Conservation (phyloP, 2,329 filamentous ascomycete species). For the Fonsecaea erecta region DNA sequence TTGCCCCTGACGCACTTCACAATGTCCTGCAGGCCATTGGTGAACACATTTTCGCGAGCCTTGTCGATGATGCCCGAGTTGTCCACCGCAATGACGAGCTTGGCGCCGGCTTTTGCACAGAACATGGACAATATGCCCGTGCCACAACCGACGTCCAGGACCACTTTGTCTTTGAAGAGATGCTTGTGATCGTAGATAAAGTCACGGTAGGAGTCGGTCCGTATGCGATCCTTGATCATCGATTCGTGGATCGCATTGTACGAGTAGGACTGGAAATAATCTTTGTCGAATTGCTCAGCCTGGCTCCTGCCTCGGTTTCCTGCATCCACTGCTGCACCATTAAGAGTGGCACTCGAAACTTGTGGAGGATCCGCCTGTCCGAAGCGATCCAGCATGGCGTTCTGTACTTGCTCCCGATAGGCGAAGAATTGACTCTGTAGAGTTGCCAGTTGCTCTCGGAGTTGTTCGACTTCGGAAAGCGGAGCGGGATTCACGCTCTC, state of each 20-base stretch:
- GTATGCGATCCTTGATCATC: conserved; percentile 88
- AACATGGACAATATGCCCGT: conserved; percentile 91
- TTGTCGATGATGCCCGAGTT: conserved; percentile 89
- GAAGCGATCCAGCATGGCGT: conserved; percentile 70
- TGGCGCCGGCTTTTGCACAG: conserved; percentile 85
- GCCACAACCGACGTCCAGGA: conserved; percentile 89
- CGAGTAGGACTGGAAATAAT: conserved; percentile 69
- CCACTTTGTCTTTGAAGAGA: conserved; percentile 81
- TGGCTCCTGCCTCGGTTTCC: conserved; percentile 51
- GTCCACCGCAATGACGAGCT: conserved; percentile 86
- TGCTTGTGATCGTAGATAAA: conserved; percentile 93
- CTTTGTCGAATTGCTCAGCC: conserved; percentile 50
- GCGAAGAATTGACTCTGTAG: conserved; percentile 66
- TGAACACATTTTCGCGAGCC: conserved; percentile 80
- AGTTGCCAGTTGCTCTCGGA: conserved; percentile 65
- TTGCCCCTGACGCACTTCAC: conserved; percentile 84
- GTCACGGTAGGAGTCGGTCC: conserved; percentile 90
- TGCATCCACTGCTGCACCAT: conserved; percentile 39
- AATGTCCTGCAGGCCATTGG: conserved; percentile 72
- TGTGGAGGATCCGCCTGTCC: conserved; percentile 49
- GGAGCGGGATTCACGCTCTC: conserved; percentile 43
- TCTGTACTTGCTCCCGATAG: conserved; percentile 68
- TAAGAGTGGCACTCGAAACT: conserved; percentile 33
- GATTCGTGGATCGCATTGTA: conserved; percentile 89
- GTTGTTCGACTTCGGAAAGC: conserved; percentile 59